These are phyloP conservation scores for Diospyros lotus DNA, from an alignment of 148 eudicot genomes.

Conservation along the genomic window DNA sequence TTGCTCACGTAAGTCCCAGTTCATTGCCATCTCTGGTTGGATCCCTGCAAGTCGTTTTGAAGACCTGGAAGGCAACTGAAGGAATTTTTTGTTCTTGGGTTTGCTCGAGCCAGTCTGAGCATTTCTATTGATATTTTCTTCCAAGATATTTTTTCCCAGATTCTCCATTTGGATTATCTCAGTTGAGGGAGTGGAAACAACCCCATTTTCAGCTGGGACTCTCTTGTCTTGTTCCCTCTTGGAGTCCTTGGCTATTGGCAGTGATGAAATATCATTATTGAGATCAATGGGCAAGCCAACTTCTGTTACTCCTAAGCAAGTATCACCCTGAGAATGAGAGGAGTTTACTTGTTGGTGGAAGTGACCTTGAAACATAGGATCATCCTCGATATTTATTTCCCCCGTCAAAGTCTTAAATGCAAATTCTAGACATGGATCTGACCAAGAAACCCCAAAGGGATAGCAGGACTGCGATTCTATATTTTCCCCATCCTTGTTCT, in stretches of 20 bases:
- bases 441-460: no score
- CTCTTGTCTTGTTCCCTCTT: constrained; percentile 11
- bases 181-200: constrained; percentile 8
- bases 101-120: constrained; percentile 30
- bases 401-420: no score
- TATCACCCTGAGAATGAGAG: no score
- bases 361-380: no score
- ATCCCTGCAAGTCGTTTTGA: constrained; percentile 56
- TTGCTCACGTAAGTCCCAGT: constrained; percentile 24
- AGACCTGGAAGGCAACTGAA: constrained; percentile 34
- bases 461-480: no score
- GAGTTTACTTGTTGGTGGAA: no score
- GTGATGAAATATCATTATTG: background rate
- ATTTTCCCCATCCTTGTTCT: no score
- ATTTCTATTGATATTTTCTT: constrained; percentile 18
- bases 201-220: constrained; percentile 11
- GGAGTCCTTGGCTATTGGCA: constrained; percentile 10
- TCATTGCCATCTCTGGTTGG: constrained; percentile 22
- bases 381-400: no score
- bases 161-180: constrained; percentile 15
- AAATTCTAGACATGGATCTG: no score
- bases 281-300: no score
- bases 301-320: no score
- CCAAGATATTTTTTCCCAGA: constrained; percentile 10
- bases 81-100: constrained; percentile 25